Conservation (phyloP, 768 basidiomycete species). For the Crucibulum laeve region DNA sequence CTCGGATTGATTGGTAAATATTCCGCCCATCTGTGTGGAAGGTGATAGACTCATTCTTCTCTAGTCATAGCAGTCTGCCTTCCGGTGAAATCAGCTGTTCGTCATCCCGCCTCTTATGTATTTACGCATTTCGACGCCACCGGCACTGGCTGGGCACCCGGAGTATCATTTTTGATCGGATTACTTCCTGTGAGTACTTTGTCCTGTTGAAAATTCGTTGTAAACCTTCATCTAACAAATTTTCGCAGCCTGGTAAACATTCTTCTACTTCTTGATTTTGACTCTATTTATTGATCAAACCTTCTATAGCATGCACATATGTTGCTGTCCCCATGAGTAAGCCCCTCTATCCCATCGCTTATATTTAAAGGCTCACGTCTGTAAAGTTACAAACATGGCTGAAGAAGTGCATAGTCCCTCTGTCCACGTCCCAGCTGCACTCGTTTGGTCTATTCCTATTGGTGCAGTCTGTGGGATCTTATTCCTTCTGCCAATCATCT, state of each 20-base stretch:
- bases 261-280: not conserved
- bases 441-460: slow-evolving; percentile 50
- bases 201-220: not conserved
- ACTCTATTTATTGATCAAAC: not conserved
- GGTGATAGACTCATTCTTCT: not conserved
- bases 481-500: slow-evolving; percentile 59
- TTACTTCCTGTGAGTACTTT: slow-evolving; percentile 44
- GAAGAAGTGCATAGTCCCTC: slow-evolving; percentile 62
- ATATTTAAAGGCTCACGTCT: not conserved
- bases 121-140: slow-evolving; percentile 55
- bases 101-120: slow-evolving; percentile 50
- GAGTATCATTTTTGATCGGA: slow-evolving; percentile 68
- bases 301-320: slow-evolving; percentile 42
- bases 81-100: slow-evolving; percentile 54
- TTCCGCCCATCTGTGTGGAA: not conserved
- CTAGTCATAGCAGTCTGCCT: slow-evolving; percentile 55
- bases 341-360: slow-evolving; percentile 3
- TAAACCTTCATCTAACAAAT: not conserved
- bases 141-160: slow-evolving; percentile 60
- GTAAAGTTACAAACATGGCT: slow-evolving; percentile 55
- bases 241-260: not conserved
- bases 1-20: slow-evolving; percentile 53
- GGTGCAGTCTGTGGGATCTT: slow-evolving; percentile 46
- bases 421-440: slow-evolving; percentile 48
- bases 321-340: slow-evolving; percentile 63